phyloP scores from a whole-genome alignment of 2,329 filamentous ascomycete species.

The Epichloe sylvatica region DNA sequence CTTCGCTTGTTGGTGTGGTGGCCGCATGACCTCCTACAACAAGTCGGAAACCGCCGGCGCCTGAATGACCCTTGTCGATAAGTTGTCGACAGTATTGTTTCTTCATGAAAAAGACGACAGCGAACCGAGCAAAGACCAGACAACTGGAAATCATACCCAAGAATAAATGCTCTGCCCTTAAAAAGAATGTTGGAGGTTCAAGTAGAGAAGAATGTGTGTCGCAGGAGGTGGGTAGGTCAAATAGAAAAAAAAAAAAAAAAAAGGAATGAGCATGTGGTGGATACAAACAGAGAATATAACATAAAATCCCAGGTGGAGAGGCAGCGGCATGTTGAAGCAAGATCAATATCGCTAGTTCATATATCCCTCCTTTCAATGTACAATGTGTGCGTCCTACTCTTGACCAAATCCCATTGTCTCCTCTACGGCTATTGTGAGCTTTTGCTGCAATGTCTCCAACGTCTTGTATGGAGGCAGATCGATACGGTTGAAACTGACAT shows the following conservation, averaged over 20 bases:
- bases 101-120: neutral
- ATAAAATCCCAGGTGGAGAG: neutral
- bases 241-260: neutral
- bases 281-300: neutral
- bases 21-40: neutral
- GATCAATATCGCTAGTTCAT: slow-evolving; percentile 2
- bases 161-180: neutral
- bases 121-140: neutral
- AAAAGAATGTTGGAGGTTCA: neutral
- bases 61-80: neutral
- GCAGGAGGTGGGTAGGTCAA: neutral
- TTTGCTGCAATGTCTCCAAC: slow-evolving; percentile 70
- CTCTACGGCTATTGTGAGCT: slow-evolving; percentile 92
- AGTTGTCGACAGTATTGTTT: neutral
- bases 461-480: slow-evolving; percentile 90
- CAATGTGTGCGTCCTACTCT: slow-evolving; percentile 46
- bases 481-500: slow-evolving; percentile 78
- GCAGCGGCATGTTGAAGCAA: neutral
- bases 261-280: neutral
- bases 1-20: neutral
- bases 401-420: slow-evolving; percentile 98
- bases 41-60: neutral
- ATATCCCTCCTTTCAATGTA: neutral
- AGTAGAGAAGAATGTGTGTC: neutral
- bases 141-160: neutral